Percentiles rank a stretch among this genome's conserved stretches.
Evolutionary conservation across 108 stramenopile species (phyloP).

Genomic region (Parietichytrium sp.): DNA sequence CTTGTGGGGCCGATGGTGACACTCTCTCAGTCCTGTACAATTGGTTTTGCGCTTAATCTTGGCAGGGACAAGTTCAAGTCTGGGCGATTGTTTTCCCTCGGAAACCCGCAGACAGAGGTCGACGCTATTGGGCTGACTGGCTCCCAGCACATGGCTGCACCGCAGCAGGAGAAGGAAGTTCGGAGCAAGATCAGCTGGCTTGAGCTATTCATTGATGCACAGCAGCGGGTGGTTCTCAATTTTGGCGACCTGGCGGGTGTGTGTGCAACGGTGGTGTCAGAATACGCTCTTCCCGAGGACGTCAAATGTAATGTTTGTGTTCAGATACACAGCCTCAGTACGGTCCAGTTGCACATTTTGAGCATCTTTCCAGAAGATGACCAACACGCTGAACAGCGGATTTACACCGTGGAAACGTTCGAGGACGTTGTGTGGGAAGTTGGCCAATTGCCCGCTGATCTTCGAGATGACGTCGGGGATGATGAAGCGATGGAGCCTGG

Average conservation of each 20-base stretch:
- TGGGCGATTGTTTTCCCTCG: conserved; percentile 9
- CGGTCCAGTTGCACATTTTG: background rate
- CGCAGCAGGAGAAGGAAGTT: background rate
- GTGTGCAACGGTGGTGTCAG: background rate
- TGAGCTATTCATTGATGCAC: background rate
- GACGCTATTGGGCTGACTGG: background rate
- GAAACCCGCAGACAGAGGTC: conserved; percentile 20
- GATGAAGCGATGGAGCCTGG: no score
- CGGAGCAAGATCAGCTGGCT: background rate
- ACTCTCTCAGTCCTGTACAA: no score
- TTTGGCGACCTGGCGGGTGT: background rate
- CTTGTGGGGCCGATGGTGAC: no score
- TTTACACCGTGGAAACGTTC: conserved; percentile 19
- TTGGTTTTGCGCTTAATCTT: no score
- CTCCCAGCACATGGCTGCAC: conserved; percentile 16
- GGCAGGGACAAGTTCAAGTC: background rate
- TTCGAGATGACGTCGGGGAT: background rate
- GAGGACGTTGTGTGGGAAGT: background rate
- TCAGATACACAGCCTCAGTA: background rate
- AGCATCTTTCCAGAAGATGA: background rate
- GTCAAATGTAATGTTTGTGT: background rate
- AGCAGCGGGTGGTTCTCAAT: background rate
- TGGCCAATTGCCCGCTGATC: background rate
- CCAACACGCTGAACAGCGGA: background rate
- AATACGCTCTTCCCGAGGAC: background rate